phyloP scores from a whole-genome alignment of 768 basidiomycete species.

The Pleurotus ostreatus region DNA sequence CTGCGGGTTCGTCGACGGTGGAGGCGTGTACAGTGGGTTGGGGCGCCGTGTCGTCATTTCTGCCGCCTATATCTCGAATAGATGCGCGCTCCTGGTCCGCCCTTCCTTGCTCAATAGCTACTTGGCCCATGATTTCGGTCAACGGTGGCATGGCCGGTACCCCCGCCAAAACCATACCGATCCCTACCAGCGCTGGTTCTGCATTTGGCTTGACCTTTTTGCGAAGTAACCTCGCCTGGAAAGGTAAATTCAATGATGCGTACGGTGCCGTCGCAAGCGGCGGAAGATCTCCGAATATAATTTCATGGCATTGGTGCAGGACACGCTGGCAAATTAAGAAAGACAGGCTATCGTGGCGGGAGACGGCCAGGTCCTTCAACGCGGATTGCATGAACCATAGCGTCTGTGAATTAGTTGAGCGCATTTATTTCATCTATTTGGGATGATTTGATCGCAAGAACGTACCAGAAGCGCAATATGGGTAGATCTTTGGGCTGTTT shows the following conservation, averaged over 20 bases:
- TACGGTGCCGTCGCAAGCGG: conserved; percentile 66
- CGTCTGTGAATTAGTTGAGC: conserved; percentile 48
- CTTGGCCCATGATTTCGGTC: conserved; percentile 70
- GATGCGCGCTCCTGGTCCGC: conserved; percentile 52
- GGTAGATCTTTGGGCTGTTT: conserved; percentile 84
- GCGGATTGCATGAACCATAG: conserved; percentile 99
- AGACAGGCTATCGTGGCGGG: conserved; percentile 61
- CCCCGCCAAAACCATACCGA: conserved; percentile 78
- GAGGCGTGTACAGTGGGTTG: conserved; percentile 14
- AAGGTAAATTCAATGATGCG: conserved; percentile 47
- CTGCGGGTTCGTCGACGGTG: conserved; percentile 33
- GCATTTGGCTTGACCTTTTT: conserved; percentile 70
- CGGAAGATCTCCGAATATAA: conserved; percentile 89
- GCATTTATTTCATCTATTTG: conserved; percentile 5
- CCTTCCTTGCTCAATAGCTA: conserved; percentile 88
- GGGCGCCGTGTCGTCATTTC: conserved; percentile 38
- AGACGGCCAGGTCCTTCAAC: conserved; percentile 69
- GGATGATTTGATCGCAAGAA: conserved; percentile 18
- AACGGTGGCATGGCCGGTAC: conserved; percentile 73
- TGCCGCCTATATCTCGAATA: conserved; percentile 43
- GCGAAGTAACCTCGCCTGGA: conserved; percentile 43
- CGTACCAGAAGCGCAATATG: conserved; percentile 94
- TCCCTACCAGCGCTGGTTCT: conserved; percentile 77
- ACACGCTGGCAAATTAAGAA: conserved; percentile 92
- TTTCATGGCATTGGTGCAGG: conserved; percentile 88